These are phyloP conservation scores for Xylariaceae sp. DNA, from an alignment of 2,329 filamentous ascomycete genomes.

Conservation along the genomic window DNA sequence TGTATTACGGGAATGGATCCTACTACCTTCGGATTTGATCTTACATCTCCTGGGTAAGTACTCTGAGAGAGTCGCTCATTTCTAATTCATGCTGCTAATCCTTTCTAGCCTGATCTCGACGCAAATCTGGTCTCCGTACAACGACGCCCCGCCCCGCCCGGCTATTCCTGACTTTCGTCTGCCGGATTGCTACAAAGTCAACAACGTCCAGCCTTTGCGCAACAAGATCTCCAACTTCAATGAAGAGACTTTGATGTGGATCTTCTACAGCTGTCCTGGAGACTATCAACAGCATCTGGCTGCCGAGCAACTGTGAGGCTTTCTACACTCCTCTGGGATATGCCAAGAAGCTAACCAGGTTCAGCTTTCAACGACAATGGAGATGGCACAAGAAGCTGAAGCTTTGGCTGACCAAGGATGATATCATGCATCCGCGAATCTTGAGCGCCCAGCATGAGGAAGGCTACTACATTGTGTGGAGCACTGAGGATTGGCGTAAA, in stretches of 20 bases:
- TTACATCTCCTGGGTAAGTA: constrained; percentile 63
- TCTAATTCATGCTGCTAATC: constrained; percentile 20
- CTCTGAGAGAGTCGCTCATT: background rate
- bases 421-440: constrained; percentile 66
- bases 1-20: constrained; percentile 67
- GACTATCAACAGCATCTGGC: constrained; percentile 69
- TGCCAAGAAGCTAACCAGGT: constrained; percentile 21
- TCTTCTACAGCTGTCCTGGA: constrained; percentile 70
- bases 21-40: constrained; percentile 61
- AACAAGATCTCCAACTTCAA: constrained; percentile 71
- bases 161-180: constrained; percentile 62
- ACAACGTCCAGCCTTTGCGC: constrained; percentile 69
- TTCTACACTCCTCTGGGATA: background rate
- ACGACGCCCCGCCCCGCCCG: constrained; percentile 63
- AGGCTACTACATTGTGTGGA: constrained; percentile 71
- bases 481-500: constrained; percentile 65
- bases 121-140: constrained; percentile 66
- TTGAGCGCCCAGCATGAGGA: constrained; percentile 65
- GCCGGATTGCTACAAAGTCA: constrained; percentile 71
- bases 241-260: constrained; percentile 72
- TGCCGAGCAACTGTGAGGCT: constrained; percentile 64
- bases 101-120: constrained; percentile 58
- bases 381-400: constrained; percentile 72
- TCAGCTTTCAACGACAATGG: constrained; percentile 68
- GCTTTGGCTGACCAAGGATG: constrained; percentile 71